These are phyloP conservation scores for Yamadazyma mexicana DNA, from an alignment of 1,139 yeast genomes.

Conservation along the genomic window DNA sequence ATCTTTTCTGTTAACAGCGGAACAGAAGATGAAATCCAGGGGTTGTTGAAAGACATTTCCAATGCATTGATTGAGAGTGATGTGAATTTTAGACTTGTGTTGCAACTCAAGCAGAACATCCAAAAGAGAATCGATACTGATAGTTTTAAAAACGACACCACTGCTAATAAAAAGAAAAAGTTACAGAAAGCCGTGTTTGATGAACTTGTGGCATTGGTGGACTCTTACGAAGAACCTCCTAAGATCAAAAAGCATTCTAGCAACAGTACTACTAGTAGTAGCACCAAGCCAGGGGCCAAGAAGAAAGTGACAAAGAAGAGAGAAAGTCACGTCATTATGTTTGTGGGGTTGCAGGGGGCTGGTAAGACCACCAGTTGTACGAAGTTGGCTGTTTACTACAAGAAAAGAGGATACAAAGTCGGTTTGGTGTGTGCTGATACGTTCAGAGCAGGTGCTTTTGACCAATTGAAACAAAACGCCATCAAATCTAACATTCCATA, in stretches of 20 bases:
- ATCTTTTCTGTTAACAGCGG: slow-evolving; percentile 59
- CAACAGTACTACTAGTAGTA: slow-evolving; percentile 18
- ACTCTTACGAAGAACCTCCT: slow-evolving; percentile 64
- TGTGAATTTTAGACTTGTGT: slow-evolving; percentile 84
- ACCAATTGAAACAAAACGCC: slow-evolving; percentile 96
- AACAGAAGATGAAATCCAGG: slow-evolving; percentile 40
- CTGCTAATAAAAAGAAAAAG: slow-evolving; percentile 66
- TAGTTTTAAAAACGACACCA: slow-evolving; percentile 51
- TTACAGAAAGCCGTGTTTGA: slow-evolving; percentile 93
- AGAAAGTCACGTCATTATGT: slow-evolving; percentile 72
- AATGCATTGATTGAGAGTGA: slow-evolving; percentile 89
- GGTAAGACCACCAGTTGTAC: slow-evolving; percentile 99
- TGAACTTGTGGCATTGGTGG: slow-evolving; percentile 84
- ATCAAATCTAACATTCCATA: slow-evolving; percentile 92
- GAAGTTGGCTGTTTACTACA: slow-evolving; percentile 90
- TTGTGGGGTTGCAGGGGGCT: slow-evolving; percentile 98
- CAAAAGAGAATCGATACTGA: slow-evolving; percentile 49
- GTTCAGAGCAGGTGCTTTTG: slow-evolving; percentile 99
- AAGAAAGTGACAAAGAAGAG: slow-evolving; percentile 23
- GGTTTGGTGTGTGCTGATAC: slow-evolving; percentile 99
- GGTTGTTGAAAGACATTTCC: slow-evolving; percentile 82
- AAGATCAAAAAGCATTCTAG: slow-evolving; percentile 72
- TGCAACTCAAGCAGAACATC: slow-evolving; percentile 72
- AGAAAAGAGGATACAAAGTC: slow-evolving; percentile 89
- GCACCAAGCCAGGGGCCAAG: slow-evolving; percentile 8